Evolutionary conservation across 495 filamentous ascomycete species (phyloP).

Genomic region (Hypoxylon crocopeplum): DNA sequence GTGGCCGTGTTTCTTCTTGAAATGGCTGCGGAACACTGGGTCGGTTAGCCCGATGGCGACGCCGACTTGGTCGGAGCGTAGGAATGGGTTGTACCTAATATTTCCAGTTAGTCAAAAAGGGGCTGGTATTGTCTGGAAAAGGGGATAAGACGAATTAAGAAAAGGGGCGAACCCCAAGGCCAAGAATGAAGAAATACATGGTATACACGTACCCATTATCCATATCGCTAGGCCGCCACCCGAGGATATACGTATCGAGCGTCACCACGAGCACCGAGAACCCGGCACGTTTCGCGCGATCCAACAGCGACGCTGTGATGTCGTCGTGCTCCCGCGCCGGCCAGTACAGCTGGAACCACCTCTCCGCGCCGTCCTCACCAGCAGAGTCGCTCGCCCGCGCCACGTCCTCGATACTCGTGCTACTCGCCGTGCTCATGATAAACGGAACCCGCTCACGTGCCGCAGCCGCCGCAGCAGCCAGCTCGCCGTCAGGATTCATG

Average conservation of each 20-base stretch:
- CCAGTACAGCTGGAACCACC: constrained; percentile 72
- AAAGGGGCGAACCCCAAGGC: background rate
- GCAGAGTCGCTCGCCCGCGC: constrained; percentile 34
- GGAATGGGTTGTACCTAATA: constrained; percentile 32
- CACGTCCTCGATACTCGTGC: constrained; percentile 50
- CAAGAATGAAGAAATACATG: no score
- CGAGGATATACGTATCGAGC: constrained; percentile 61
- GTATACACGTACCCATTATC: constrained; percentile 65
- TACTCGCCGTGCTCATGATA: constrained; percentile 54
- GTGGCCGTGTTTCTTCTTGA: constrained; percentile 22
- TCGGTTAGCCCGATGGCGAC: constrained; percentile 37
- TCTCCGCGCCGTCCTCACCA: constrained; percentile 12
- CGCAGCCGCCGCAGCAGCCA: constrained; percentile 34
- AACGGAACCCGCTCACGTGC: constrained; percentile 51
- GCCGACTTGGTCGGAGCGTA: constrained; percentile 36
- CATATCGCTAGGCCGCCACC: constrained; percentile 67
- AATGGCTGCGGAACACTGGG: constrained; percentile 34
- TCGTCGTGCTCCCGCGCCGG: constrained; percentile 55
- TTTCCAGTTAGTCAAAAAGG: background rate
- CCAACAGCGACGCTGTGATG: constrained; percentile 63
- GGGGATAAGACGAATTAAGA: background rate
- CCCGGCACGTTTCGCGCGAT: constrained; percentile 60
- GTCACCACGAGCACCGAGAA: constrained; percentile 62
- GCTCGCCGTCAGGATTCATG: constrained; percentile 55
- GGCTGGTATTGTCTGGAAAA: background rate